These are phyloP conservation scores for Solanum lignicaule DNA, from an alignment of 257 asterid species.

Conservation along the genomic window DNA sequence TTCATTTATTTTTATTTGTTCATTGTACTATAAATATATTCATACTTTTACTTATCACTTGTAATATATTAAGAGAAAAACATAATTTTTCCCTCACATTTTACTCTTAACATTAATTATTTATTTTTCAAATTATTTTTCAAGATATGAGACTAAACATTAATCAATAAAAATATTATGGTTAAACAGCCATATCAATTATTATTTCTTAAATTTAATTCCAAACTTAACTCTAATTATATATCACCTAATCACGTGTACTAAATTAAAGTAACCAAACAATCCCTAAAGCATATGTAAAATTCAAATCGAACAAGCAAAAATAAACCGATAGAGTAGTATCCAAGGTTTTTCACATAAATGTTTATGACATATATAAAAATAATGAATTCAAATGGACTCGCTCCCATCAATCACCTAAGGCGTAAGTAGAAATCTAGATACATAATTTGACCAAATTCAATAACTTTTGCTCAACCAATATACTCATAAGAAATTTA, in stretches of 20 bases:
- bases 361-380: neutral
- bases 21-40: neutral
- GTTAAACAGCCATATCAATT: neutral
- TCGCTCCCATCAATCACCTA: neutral
- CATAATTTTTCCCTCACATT: too few species aligned
- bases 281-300: neutral
- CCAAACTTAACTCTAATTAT: neutral
- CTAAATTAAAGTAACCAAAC: neutral
- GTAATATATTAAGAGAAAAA: neutral
- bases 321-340: neutral
- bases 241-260: neutral
- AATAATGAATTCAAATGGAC: neutral
- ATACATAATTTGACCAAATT: neutral
- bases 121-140: neutral
- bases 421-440: neutral
- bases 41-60: neutral
- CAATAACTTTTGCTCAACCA: neutral
- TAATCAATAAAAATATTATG: neutral
- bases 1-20: neutral
- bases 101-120: neutral
- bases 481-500: neutral
- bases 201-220: neutral
- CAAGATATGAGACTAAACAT: neutral
- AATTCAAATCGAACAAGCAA: neutral
- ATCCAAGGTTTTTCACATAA: neutral